phyloP scores from a whole-genome alignment of 225 moss, liverwort and hornwort species.

The Thuidium tamariscinum region DNA sequence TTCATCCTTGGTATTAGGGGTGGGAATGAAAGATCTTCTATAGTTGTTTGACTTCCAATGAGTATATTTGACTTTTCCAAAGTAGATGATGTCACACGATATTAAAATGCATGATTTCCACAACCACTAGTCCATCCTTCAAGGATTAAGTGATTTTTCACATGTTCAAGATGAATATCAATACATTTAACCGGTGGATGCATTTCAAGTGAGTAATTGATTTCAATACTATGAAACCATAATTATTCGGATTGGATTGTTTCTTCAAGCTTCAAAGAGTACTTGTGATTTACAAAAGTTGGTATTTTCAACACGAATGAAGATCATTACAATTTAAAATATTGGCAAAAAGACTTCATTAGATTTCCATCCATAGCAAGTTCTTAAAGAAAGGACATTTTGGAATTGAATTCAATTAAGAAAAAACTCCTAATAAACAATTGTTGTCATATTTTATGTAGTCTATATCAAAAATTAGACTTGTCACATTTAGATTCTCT shows the following conservation, averaged over 20 bases:
- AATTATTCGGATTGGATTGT: neutral
- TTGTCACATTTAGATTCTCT: neutral
- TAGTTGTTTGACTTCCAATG: too few relatives aligned
- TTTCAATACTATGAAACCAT: neutral
- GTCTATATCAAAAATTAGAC: neutral
- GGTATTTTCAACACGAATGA: neutral
- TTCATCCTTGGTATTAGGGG: too few relatives aligned
- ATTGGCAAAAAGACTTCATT: rapidly evolving
- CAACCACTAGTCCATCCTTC: too few relatives aligned
- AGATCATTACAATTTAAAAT: neutral
- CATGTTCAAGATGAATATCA: too few relatives aligned
- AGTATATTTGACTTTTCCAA: too few relatives aligned
- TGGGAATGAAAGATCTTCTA: too few relatives aligned
- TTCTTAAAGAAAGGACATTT: neutral
- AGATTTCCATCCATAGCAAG: neutral
- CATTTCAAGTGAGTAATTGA: too few relatives aligned
- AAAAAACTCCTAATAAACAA: too few relatives aligned
- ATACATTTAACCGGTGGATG: too few relatives aligned
- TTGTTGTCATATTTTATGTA: neutral
- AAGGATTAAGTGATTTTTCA: too few relatives aligned
- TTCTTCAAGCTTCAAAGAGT: neutral
- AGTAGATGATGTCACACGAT: too few relatives aligned
- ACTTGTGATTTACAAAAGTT: neutral
- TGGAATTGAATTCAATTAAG: rapidly evolving
- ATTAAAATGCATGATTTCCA: too few relatives aligned